Base-by-base conservation (phyloP, 352 stramenopile species). In the Pythium brachiatum region DNA sequence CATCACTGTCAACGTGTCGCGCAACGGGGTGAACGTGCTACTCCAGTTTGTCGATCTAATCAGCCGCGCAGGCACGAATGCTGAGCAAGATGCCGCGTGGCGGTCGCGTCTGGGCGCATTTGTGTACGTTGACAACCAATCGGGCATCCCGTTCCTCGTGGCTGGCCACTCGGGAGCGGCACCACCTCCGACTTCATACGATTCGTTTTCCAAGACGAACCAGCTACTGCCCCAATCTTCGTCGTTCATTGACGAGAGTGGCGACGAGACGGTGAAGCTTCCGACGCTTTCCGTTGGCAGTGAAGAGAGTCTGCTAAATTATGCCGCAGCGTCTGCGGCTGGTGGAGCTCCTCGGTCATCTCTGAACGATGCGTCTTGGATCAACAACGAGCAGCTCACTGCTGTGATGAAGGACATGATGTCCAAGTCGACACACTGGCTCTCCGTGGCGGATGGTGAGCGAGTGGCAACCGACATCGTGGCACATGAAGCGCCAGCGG, bases 51-150 rank as follows among this genome's bases (percentile, higher is more conserved):
- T 87, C 46, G 73, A 75, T 53, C 72, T 95, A 25, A 80, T 95
- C 50, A 89, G 79, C n/a, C 88, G 86, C 58, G 78, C 75, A 20
- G 65, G 71, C 2, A 68, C 72, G 9, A 67, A 72, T 31, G 69
- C 65, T 0, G 73, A 80, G 20, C 73, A 86, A 53, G 60, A 69
- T 26, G 60, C 57, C 15, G 41, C 41, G 13, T 73, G 67, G 67
- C 41, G 57, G 18, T 73, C 75, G 9, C 80, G 79, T 8, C 80
- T 95, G 26, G 86, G 86, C 1, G 81, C 83, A 20, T 92, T 87
- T 60, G 90, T 95, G 51, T 95, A 95, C 56, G 82, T 95, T 7
- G 86, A 95, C 52, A 95, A 95, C 50, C 83, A 95, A 48, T 91
- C 83, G 2, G 86, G 86, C 11, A 92, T 95, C 53, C 79, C 79